A percentile compares a stretch with the other conserved stretches of the same genome.
These are phyloP conservation scores for Spiromastix sp. DNA, from an alignment of 2,329 filamentous ascomycete genomes.

Conservation along the genomic window DNA sequence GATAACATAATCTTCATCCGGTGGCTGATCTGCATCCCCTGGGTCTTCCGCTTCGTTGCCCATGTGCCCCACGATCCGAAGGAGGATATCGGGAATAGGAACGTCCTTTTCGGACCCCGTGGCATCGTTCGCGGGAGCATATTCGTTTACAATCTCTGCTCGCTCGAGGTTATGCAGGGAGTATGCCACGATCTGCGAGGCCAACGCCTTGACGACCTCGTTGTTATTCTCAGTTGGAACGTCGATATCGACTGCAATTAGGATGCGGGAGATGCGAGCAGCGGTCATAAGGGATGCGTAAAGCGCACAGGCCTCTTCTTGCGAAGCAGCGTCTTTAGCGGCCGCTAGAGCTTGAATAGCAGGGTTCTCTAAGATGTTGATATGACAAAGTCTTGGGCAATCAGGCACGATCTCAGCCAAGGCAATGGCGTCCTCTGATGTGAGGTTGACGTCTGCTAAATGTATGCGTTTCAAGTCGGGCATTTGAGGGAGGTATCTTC, in stretches of 20 bases:
- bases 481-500: conserved; percentile 78
- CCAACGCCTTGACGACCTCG: conserved; percentile 82
- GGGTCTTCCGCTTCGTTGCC: conserved; percentile 40
- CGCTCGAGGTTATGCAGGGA: conserved; percentile 84
- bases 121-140: conserved; percentile 32
- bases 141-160: conserved; percentile 54
- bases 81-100: conserved; percentile 70
- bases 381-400: conserved; percentile 66
- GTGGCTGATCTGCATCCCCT: conserved; percentile 58
- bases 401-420: conserved; percentile 86
- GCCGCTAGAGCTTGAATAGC: conserved; percentile 55
- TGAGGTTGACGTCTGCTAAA: conserved; percentile 72
- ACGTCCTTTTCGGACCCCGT: conserved; percentile 40
- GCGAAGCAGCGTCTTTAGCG: conserved; percentile 64
- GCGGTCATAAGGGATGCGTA: conserved; percentile 88
- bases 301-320: conserved; percentile 88
- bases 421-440: conserved; percentile 78
- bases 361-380: conserved; percentile 76
- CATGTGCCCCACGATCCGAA: conserved; percentile 72
- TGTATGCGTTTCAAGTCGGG: conserved; percentile 71
- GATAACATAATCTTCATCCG: conserved; percentile 91
- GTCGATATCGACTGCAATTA: conserved; percentile 88
- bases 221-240: conserved; percentile 71
- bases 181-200: conserved; percentile 90
- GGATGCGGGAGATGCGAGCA: conserved; percentile 67